These are phyloP conservation scores for Colletotrichum salicis DNA, from an alignment of 2,329 filamentous ascomycete species.

Conservation along the genomic window DNA sequence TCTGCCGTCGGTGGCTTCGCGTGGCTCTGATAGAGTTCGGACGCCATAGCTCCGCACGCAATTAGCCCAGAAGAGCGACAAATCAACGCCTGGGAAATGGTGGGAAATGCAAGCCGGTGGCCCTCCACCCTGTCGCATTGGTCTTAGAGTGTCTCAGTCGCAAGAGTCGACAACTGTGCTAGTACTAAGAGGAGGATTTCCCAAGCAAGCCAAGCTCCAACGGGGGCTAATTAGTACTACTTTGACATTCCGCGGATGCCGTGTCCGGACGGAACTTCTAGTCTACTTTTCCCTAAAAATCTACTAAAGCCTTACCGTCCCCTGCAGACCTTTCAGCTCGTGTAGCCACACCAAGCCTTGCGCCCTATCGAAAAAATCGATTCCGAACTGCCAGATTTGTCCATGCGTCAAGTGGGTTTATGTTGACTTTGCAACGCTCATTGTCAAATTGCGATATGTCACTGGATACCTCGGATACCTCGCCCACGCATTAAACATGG, in stretches of 20 bases:
- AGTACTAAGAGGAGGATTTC: not conserved
- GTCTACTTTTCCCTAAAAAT: not conserved
- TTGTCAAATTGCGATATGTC: not conserved
- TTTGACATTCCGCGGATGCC: conserved; percentile 1
- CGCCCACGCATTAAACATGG: not conserved
- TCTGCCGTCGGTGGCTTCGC: not conserved
- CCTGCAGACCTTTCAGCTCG: conserved; percentile 1
- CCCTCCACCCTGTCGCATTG: not conserved
- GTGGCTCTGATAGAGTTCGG: conserved; percentile 20
- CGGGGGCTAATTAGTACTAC: conserved; percentile 12
- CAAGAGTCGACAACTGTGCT: not conserved
- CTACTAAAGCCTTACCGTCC: not conserved
- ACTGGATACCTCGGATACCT: not conserved
- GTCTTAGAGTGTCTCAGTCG: conserved; percentile 15
- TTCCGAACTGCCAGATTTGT: not conserved
- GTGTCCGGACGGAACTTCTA: not conserved
- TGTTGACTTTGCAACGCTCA: not conserved
- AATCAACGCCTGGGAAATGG: not conserved
- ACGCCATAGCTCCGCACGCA: not conserved
- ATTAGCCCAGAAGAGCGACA: not conserved
- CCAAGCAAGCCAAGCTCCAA: not conserved
- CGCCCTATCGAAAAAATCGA: not conserved
- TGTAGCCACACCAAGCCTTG: conserved; percentile 14
- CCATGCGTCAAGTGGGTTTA: not conserved
- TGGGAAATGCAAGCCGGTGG: too few relatives aligned